Evolutionary conservation across 2,329 filamentous ascomycete species (phyloP), one percentile per base, ranked within the genome.

Genomic region (Nothopassalora personata): DNA sequence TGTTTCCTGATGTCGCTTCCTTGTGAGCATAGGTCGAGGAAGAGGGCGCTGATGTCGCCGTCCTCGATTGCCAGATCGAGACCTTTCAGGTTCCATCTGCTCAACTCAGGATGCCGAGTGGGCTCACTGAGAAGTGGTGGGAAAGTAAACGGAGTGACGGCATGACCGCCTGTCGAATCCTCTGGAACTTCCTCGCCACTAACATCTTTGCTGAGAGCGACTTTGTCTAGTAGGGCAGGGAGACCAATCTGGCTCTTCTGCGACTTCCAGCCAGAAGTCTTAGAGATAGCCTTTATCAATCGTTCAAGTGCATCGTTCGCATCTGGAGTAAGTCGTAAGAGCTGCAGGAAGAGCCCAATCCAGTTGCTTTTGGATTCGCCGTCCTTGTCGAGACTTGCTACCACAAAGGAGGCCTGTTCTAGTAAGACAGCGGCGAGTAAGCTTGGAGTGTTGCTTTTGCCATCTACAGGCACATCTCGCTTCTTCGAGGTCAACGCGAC

Each of bases 21-120:
- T 50, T 85, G 76, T 0, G 91, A 96, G 56, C 85, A 87, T 10
- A 97, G 80, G 66, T 93, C 88, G 34, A 87, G 79, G 50, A 96
- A 80, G 31, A 97, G 77, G 2, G 85, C 81, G 13, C 82, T 80
- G 23, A 90, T 80, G 67, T 89, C 83, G 6, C 88, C 89, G 63
- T 94, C 89, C 67, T 94, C 90, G 8, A 95, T 79, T 0, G 91
- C 83, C 68, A 92, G 86, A 47, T 92, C 88, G 0, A 90, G 78
- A 33, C 90, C 87, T 70, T 95, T 93, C 62, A 84, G 82, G 46
- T 83, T 80, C 91, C 90, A 96, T 68, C 77, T 77, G 59, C 78
- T 76, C 13, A 86, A 74, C 18, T 77, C 77, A 2, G 72, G 70
- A 51, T 80, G 78, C 50, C 76, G 76, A 43, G 76, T 67, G 11